Percentiles rank a stretch among this genome's conserved stretches.
Evolutionary conservation across 371 early-diverging fungal genomes (phyloP).

Genomic region (Syncephalis plumigaleata): DNA sequence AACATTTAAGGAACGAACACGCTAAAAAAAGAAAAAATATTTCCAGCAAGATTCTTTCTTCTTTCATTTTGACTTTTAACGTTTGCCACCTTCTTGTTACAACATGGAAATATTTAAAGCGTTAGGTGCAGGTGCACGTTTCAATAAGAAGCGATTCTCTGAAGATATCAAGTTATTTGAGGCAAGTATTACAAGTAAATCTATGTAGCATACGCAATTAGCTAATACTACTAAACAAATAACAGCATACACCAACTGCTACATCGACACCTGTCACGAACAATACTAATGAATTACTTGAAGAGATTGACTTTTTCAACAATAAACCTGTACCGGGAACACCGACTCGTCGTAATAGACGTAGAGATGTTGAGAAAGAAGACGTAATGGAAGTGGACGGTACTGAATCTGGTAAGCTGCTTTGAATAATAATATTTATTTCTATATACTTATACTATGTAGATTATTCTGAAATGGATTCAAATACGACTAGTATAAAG

Average conservation of each 20-base stretch:
- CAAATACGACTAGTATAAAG: too few species aligned
- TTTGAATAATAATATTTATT: too few species aligned
- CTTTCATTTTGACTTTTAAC: not conserved
- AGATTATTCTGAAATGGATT: too few species aligned
- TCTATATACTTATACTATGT: too few species aligned
- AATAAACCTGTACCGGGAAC: not conserved
- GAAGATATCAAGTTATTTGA: slow-evolving; percentile 58
- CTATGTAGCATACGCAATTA: not conserved
- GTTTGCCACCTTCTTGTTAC: not conserved
- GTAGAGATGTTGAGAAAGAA: too few species aligned
- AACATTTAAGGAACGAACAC: too few species aligned
- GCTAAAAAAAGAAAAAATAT: too few species aligned
- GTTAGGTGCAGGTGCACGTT: slow-evolving; percentile 67
- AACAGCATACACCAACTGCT: not conserved
- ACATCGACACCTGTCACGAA: not conserved
- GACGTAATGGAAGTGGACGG: too few species aligned
- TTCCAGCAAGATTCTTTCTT: too few species aligned
- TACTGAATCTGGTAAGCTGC: too few species aligned
- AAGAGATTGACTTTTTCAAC: slow-evolving; percentile 6
- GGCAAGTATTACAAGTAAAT: slow-evolving; percentile 11
- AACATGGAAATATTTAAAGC: slow-evolving; percentile 62
- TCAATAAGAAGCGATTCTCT: slow-evolving; percentile 59
- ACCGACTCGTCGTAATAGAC: too few species aligned
- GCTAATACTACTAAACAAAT: not conserved
- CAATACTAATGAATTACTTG: slow-evolving; percentile 1